Evolutionary conservation across 176 grass and related monocot genomes (phyloP), one percentile per base, ranked within the genome.

Genomic region (Melocanna baccifera): DNA sequence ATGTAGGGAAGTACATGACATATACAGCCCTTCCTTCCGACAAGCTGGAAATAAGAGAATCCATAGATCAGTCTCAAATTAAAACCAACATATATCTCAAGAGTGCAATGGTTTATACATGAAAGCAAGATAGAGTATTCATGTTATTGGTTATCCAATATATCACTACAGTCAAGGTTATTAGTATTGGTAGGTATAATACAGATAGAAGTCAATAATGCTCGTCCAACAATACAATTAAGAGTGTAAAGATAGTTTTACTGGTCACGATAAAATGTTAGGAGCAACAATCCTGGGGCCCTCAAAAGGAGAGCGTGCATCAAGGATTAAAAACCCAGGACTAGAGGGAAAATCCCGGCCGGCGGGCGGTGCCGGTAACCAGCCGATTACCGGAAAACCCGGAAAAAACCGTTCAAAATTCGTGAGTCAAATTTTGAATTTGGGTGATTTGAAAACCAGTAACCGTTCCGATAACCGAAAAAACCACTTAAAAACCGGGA

Each of bases 1-100:
- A 89, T 43, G 79, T 77, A 74, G 96, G 96, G 83, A 98, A 95
- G 84, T 95, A 93, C 84, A 98, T 85, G 45, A 92, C 86, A 87
- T 95, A 98, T 71, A 95, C 85, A 73, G 85, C 96, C 80, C 96
- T 94, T 90, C 91, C 96, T 79, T 98, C 96, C 2, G 87, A 93
- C 77, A 92, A 85, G 67, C 96, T 98, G 81, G 67, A 73, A 87
- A 76, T 77, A 86, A 80, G 66, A 88, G 73, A 81, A 76, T 85
- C 63, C 28, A 80, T 40, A 81, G 4, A 45, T 88, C 53, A 80
- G 69, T 76, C 9, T 51, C 76, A 74, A 55, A 79, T 40, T 9
- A 53, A 82, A 77, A 45, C 28, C 23, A 82, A 28, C 41, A 45
- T 71, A 76, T 71, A 77, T 42, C 20, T 42, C 22, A 47, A 72